Base-by-base conservation (phyloP, 371 early-diverging fungal genomes). In the Haplosporangium sp. region DNA sequence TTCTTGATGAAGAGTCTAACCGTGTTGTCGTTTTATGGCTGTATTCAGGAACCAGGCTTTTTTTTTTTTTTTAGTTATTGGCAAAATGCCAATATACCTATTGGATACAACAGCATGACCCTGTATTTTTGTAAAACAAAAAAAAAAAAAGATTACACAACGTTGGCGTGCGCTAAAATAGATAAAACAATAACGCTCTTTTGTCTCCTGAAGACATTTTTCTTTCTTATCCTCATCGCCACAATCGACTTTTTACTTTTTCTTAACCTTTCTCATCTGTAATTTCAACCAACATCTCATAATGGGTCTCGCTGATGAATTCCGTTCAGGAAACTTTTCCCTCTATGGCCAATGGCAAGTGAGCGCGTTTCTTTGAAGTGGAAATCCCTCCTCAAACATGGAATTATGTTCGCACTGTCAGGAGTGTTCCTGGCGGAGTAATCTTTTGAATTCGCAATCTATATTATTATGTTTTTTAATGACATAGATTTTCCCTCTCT, bases 311-410 rank as follows among this genome's bases (percentile, higher is more conserved):
- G 52, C 47, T 35, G 72, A 77, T 40, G 77, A 77, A 71, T 77
- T 77, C 62, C 65, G 72, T 42, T 72, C 72, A 3, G 77, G 77
- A 63, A 77, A 77, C 66, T 77, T 77, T 35, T 77, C 77, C 57
- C 77, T 77, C 77, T 77, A 77, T 38, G 77, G 72, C 42, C 77
- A 77, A 77, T 77, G 72, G 71, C 71, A 79, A 74, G 69, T 65
- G 15, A 50, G n/a, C 50, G 6, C n/a, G 50, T 5, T 4, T 48
- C n/a, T 6, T 48, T n/a, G 4, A 11, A 53, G 19, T 53, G 34
- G 9, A 17, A 11, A 10, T n/a, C 55, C 34, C 17, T 9, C 19
- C 34, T 34, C 10, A 19, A 9, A 34, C 55, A 9, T 9, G 55
- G 20, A 61, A 15, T 20, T 39, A 13, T 4, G 40, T n/a, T 42